These are phyloP conservation scores for Pilatotrama ljubarskyi DNA, from an alignment of 768 basidiomycete species.

Conservation along the genomic window DNA sequence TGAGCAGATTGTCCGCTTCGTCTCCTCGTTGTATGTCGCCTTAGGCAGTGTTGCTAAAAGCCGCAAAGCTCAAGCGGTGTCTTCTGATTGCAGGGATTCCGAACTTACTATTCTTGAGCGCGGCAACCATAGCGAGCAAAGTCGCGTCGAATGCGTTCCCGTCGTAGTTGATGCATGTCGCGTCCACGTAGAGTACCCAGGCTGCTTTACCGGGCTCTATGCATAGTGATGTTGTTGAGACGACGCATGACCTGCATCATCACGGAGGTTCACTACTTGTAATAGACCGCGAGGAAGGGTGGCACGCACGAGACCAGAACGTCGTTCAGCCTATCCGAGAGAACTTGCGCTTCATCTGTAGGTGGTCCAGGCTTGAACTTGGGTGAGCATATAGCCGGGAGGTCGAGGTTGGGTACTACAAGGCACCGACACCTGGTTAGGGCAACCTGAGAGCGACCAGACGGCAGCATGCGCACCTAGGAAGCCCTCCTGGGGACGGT, in stretches of 20 bases:
- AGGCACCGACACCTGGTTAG: background rate
- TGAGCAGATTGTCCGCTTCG: conserved; percentile 62
- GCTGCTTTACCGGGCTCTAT: conserved; percentile 80
- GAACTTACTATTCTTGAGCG: conserved; percentile 76
- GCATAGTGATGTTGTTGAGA: conserved; percentile 69
- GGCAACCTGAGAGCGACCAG: too few species aligned
- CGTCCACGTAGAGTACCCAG: conserved; percentile 95
- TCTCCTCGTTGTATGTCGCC: conserved; percentile 70
- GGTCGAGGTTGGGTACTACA: conserved; percentile 90
- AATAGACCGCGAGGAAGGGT: background rate
- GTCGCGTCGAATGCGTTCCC: conserved; percentile 94
- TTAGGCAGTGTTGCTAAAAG: conserved; percentile 65
- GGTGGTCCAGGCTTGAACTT: conserved; percentile 96
- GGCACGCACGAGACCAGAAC: conserved; percentile 66
- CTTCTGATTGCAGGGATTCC: background rate
- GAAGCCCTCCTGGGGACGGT: conserved; percentile 74
- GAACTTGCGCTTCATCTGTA: conserved; percentile 88
- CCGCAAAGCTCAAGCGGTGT: background rate
- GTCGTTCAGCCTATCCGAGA: conserved; percentile 82
- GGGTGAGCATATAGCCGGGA: conserved; percentile 90
- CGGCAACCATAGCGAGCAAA: conserved; percentile 83
- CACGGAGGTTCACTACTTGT: background rate
- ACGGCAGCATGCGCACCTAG: conserved; percentile 52
- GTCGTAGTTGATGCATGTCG: conserved; percentile 96
- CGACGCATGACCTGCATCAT: conserved; percentile 55